Conservation (phyloP, 2,329 filamentous ascomycete genomes). For the Penicillium nordicum region DNA sequence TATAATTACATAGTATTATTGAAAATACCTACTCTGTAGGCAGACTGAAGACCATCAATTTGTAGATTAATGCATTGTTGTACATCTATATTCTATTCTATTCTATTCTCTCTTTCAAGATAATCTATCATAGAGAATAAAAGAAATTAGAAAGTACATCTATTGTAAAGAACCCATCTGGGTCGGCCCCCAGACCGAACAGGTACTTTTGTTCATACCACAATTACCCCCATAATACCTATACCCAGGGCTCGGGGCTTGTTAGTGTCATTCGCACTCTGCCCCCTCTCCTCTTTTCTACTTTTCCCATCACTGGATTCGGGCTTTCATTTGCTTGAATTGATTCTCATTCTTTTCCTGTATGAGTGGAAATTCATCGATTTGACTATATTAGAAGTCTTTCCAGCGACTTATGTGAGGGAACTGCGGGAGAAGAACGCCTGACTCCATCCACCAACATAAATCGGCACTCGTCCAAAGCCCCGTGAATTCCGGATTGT, state of each 20-base stretch:
- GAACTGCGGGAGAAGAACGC: not conserved
- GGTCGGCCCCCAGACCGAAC: not conserved
- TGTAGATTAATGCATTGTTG: too few species aligned
- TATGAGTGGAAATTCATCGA: not conserved
- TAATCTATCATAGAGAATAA: not conserved
- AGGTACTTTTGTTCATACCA: conserved; percentile 6
- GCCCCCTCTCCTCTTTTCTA: conserved; percentile 6
- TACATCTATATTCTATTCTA: too few species aligned
- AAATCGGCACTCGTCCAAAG: not conserved
- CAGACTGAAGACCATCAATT: too few species aligned
- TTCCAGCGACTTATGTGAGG: not conserved
- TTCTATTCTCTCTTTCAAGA: too few species aligned
- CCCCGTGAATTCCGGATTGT: not conserved
- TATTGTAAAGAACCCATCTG: not conserved
- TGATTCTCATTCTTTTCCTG: not conserved
- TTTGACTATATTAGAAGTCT: not conserved
- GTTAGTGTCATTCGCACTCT: conserved; percentile 11
- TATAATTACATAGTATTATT: too few species aligned
- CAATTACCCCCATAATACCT: not conserved
- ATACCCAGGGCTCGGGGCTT: conserved; percentile 12
- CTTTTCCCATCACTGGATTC: not conserved
- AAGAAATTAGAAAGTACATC: not conserved
- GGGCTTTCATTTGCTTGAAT: too few species aligned
- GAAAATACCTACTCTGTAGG: too few species aligned
- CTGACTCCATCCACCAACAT: not conserved